A percentile compares a stretch with the other conserved stretches of the same genome.
These are phyloP conservation scores for Phytophthora idaei DNA, from an alignment of 352 stramenopile species.

Conservation along the genomic window DNA sequence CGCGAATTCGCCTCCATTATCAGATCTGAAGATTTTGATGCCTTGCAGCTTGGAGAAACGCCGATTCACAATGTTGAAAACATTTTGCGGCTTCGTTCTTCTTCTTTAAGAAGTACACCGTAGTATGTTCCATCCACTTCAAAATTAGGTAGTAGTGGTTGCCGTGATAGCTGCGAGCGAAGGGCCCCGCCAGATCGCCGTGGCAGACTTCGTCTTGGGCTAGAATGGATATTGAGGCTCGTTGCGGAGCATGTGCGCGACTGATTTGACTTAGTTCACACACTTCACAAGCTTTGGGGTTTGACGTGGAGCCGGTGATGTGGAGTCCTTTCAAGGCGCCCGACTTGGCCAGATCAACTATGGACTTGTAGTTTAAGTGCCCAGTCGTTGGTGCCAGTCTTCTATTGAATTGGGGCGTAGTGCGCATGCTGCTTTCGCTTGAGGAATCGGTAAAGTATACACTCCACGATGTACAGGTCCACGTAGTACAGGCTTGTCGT, in stretches of 20 bases:
- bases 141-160: slow-evolving; percentile 9
- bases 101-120: slow-evolving; percentile 12
- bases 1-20: slow-evolving; percentile 5
- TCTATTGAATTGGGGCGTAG: neutral
- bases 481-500: neutral
- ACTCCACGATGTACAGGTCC: neutral
- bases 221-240: too few species aligned
- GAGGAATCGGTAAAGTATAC: neutral
- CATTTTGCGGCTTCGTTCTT: slow-evolving; percentile 4
- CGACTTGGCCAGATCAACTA: neutral
- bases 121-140: slow-evolving; percentile 16
- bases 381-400: neutral
- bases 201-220: slow-evolving; percentile 7
- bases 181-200: slow-evolving; percentile 5
- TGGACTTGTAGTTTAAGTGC: neutral
- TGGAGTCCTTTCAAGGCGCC: neutral
- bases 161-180: slow-evolving; percentile 5
- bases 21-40: slow-evolving; percentile 5
- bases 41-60: neutral
- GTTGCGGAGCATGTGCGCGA: too few species aligned
- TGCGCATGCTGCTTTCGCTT: neutral
- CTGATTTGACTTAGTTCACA: too few species aligned
- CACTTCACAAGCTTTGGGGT: too few species aligned
- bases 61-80: slow-evolving; percentile 4
- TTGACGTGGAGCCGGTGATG: neutral